Base-by-base conservation (phyloP, 2,329 filamentous ascomycete species). In the Neofusicoccum parvum region DNA sequence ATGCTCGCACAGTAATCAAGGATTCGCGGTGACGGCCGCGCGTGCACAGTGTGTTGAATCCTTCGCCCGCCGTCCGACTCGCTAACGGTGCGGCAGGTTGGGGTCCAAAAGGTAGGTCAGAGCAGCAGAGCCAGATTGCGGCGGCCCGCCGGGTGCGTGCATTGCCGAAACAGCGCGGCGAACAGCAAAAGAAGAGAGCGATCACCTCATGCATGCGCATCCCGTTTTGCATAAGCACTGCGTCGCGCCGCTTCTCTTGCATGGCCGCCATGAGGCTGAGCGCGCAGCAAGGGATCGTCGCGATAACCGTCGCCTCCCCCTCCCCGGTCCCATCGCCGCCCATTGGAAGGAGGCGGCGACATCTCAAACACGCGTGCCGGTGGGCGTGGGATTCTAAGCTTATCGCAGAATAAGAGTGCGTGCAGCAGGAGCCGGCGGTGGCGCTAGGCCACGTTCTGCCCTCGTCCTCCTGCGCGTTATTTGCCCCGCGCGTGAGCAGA, bases 91-190 rank as follows among this genome's bases (percentile, higher is more conserved):
- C n/a, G 36, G 34, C 15, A 15, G n/a, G 32, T 58, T 60, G 56
- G 56, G 56, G 56, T 60, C 56, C 56, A 48, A 60, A 59, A 48
- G 41, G 41, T 48, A 60, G 56, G 56, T 60, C 56, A 60, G 56
- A 17, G 17, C 14, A 32, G 34, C 10, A 23, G 11, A 49, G 46
- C 12, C n/a, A 49, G 20, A 27, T 49, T 49, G 46, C 46, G 27
- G 46, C 20, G 20, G 46, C 46, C 17, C 17, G 46, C 46, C 46
- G 46, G 46, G 46, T 49, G 46, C 17, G 46, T 49, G 46, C 46
- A 49, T 49, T 17, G 20, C 45, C 27, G 27, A 32, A 32, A 32
- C 5, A 5, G 27, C 27, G 27, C 5, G 27, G 1, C 27, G 27
- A 32, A 7, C 27, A 32, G 27, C 27, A 32, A 32, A 32, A 32